phyloP scores from a whole-genome alignment of 2,329 filamentous ascomycete species.

The Diplodia sapinea region DNA sequence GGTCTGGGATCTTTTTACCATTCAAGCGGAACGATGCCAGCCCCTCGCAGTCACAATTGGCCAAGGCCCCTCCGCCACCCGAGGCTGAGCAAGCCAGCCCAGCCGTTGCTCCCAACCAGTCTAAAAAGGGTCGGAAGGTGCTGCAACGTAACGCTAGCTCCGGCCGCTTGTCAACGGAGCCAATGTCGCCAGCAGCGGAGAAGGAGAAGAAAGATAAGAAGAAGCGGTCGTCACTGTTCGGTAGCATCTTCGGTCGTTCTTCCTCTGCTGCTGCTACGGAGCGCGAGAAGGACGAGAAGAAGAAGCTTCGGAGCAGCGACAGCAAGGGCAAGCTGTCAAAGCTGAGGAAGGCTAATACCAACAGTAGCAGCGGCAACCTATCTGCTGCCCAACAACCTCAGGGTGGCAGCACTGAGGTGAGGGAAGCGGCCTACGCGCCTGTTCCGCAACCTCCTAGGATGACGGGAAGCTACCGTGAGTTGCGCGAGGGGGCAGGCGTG shows the following conservation, averaged over 20 bases:
- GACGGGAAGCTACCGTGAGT: background rate
- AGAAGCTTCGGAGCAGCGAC: constrained; percentile 15
- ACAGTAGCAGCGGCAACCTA: background rate
- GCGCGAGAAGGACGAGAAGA: constrained; percentile 35
- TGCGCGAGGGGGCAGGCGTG: background rate
- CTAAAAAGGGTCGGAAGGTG: constrained; percentile 21
- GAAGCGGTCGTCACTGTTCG: constrained; percentile 54
- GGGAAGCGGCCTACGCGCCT: constrained; percentile 8
- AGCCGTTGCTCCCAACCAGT: background rate
- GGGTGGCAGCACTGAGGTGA: background rate
- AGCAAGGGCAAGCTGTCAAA: constrained; percentile 28
- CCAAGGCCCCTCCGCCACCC: background rate
- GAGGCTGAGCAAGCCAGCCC: background rate
- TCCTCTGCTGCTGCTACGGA: constrained; percentile 42
- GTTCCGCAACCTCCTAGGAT: constrained; percentile 5
- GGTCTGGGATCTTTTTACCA: constrained; percentile 11
- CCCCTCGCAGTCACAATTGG: background rate
- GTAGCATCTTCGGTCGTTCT: constrained; percentile 50
- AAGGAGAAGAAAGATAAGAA: constrained; percentile 42
- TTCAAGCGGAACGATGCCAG: constrained; percentile 18
- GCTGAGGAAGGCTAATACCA: background rate
- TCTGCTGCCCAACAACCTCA: background rate
- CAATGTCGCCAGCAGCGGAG: background rate
- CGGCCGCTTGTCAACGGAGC: constrained; percentile 4
- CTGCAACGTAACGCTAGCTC: constrained; percentile 24